These are phyloP conservation scores for Fragaria vesca DNA, from an alignment of 306 rosid genomes.

Conservation along the genomic window DNA sequence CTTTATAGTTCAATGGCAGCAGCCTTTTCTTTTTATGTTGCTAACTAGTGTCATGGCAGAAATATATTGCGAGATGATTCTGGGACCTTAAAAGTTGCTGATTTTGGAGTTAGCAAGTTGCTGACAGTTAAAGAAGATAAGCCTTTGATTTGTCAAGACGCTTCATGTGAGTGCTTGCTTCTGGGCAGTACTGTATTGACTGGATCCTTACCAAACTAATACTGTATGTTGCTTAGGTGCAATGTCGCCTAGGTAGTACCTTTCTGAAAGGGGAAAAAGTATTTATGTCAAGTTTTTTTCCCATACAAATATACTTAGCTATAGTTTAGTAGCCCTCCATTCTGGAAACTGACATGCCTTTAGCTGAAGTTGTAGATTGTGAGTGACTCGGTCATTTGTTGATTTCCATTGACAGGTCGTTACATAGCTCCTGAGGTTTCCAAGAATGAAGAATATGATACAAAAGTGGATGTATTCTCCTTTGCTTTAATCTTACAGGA, in stretches of 20 bases:
- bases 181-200: conserved; percentile 16
- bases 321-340: not conserved
- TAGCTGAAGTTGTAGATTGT: conserved; percentile 27
- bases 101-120: conserved; percentile 94
- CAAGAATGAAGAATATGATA: conserved; percentile 69
- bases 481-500: conserved; percentile 90
- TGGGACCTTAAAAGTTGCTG: conserved; percentile 92
- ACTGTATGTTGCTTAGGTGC: conserved; percentile 17
- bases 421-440: conserved; percentile 95
- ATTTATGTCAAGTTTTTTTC: not conserved
- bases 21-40: conserved; percentile 26
- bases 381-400: conserved; percentile 12
- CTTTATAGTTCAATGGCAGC: conserved; percentile 18
- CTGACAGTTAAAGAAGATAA: conserved; percentile 87
- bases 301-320: not conserved
- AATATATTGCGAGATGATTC: conserved; percentile 98
- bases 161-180: conserved; percentile 73
- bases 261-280: conserved; percentile 6
- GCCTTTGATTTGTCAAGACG: conserved; percentile 77
- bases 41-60: conserved; percentile 64
- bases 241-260: conserved; percentile 3
- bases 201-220: not conserved
- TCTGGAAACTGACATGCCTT: conserved; percentile 20
- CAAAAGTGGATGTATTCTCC: conserved; percentile 96
- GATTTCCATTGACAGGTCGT: conserved; percentile 57